phyloP scores from a whole-genome alignment of 305 asterid genomes.

The Fraxinus dipetala region DNA sequence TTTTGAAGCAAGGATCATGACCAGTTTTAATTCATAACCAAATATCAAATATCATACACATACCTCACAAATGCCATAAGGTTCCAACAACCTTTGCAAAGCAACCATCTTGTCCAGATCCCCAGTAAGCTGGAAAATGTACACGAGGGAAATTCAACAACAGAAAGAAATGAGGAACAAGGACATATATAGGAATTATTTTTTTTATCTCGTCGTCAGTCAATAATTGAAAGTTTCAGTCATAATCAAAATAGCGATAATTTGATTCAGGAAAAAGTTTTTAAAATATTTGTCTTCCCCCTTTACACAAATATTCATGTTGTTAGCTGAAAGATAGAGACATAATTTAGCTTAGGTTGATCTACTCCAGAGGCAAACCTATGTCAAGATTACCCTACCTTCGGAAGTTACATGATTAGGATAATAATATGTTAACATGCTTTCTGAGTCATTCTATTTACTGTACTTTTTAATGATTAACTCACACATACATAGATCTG shows the following conservation, averaged over 20 bases:
- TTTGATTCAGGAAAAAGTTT: background rate
- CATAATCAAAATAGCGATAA: background rate
- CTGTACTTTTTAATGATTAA: background rate
- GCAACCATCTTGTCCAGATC: conserved; percentile 93
- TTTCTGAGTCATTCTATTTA: background rate
- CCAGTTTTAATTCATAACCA: background rate
- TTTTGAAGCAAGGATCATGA: background rate
- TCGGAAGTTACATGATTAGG: background rate
- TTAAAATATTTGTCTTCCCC: background rate
- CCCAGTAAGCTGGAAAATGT: conserved; percentile 68
- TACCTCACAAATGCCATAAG: conserved; percentile 96
- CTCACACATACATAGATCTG: background rate
- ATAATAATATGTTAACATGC: background rate
- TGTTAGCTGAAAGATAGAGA: background rate
- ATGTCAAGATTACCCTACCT: too few relatives aligned
- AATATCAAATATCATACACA: conserved; percentile 7
- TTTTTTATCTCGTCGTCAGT: background rate
- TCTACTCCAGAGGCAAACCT: background rate
- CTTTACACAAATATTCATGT: background rate
- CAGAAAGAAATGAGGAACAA: background rate
- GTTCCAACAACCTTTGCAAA: conserved; percentile 86
- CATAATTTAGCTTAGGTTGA: background rate
- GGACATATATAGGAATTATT: background rate
- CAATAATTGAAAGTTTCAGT: background rate
- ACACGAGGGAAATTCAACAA: conserved; percentile 8